These are phyloP conservation scores for Hyaloscypha bicolor DNA, from an alignment of 495 filamentous ascomycete genomes.

Conservation along the genomic window DNA sequence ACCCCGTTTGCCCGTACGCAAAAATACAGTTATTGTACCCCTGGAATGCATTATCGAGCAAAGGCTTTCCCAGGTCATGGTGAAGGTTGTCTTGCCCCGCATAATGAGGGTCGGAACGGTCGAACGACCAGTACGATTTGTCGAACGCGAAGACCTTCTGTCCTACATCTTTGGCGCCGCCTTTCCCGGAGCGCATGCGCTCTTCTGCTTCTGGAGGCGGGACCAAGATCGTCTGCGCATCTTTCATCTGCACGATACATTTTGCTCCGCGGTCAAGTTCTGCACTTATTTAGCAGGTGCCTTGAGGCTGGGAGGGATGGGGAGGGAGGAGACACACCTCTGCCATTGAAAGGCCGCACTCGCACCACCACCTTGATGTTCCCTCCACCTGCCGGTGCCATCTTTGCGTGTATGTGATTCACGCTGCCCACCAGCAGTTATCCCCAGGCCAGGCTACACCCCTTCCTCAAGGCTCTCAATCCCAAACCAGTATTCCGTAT, in stretches of 20 bases:
- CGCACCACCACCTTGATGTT: conserved; percentile 99
- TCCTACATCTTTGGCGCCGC: conserved; percentile 67
- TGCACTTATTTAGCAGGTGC: conserved; percentile 34
- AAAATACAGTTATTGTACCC: conserved; percentile 99
- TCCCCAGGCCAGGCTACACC: conserved; percentile 9
- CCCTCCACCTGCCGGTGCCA: conserved; percentile 64
- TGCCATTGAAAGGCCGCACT: conserved; percentile 85
- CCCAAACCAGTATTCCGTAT: conserved; percentile 1
- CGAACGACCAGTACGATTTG: conserved; percentile 97
- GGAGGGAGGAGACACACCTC: conserved; percentile 63
- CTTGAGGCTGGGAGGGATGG: background rate
- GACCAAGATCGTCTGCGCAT: conserved; percentile 82
- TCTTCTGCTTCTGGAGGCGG: conserved; percentile 69
- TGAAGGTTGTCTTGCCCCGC: conserved; percentile 91
- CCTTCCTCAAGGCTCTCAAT: background rate
- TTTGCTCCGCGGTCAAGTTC: conserved; percentile 89
- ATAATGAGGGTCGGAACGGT: conserved; percentile 76
- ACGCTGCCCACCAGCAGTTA: background rate
- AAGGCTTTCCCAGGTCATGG: conserved; percentile 81
- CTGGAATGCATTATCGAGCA: conserved; percentile 97
- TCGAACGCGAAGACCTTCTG: conserved; percentile 95
- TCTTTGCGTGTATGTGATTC: conserved; percentile 25
- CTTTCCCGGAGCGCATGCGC: conserved; percentile 48
- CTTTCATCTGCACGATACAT: conserved; percentile 98
- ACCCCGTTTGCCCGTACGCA: conserved; percentile 98